Evolutionary conservation across 768 basidiomycete genomes (phyloP), one percentile per base, ranked within the genome.

Genomic region (Leccinum obscurum): DNA sequence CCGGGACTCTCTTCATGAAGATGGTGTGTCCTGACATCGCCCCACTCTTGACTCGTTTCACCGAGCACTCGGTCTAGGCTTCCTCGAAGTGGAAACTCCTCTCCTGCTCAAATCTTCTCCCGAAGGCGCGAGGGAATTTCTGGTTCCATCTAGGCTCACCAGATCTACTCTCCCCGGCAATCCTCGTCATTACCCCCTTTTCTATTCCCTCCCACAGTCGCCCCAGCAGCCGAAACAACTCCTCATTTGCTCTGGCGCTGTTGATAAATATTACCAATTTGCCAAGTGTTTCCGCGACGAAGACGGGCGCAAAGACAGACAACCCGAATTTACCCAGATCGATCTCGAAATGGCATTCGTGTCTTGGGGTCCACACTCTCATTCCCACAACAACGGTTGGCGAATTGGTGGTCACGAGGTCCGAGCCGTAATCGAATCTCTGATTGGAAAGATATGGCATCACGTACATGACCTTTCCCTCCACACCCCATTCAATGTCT

Each of bases 261-360:
- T 95, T n/a, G 90, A 93, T 69, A 86, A 83, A 64, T 98, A 98
- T 75, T 98, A 86, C 76, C 95, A 98, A 73, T 81, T 98, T 56
- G 95, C 95, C 14, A 86, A 86, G 64, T 98, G 95, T 76, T 98
- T 98, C 80, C 85, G 95, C 50, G 95, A 98, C 73, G 95, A 98
- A 75, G 93, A 93, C 69, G 94, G 95, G 4, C 83, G 95, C 58
- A 95, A 91, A 74, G 95, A 98, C 72, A 83, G 95, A 49, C 95
- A 98, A 70, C 95, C 95, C 0, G 95, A 98, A 74, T 98, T 98
- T 75, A 98, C 95, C 22, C 95, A 98, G 77, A 80, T 98, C 62
- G 95, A 98, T 85, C 75, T 98, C 62, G 95, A 98, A 77, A 95
- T 97, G 91, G 93, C 90, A 2, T 98, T 90, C 75, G 88, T 95